Evolutionary conservation across 768 basidiomycete species (phyloP).

Genomic region (Clathrus columnatus): DNA sequence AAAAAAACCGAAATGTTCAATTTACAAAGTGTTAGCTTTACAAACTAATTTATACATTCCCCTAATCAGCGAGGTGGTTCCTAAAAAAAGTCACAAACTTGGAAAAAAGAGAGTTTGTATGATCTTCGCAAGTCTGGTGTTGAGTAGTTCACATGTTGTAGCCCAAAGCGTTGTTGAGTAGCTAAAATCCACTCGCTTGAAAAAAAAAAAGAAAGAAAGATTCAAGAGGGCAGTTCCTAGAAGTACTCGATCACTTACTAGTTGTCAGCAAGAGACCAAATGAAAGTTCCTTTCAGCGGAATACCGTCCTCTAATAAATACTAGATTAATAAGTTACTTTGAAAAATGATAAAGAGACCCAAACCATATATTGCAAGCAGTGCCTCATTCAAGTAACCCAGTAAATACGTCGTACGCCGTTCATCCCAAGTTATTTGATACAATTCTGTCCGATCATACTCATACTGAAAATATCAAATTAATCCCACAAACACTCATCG

Average conservation of each 20-base stretch:
- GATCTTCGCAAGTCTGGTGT: conserved; percentile 31
- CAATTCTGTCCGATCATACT: not conserved
- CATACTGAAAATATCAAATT: conserved; percentile 13
- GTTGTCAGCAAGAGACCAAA: conserved; percentile 24
- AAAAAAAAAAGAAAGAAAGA: no score
- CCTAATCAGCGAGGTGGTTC: conserved; percentile 1
- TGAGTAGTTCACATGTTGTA: conserved; percentile 43
- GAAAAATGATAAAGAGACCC: no score
- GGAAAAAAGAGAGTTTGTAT: conserved; percentile 33
- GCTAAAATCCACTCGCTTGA: conserved; percentile 13
- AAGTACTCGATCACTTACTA: not conserved
- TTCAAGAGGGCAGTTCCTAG: no score
- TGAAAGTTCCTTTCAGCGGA: conserved; percentile 37
- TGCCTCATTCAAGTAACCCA: conserved; percentile 43
- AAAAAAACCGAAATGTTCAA: no score
- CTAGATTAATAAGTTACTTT: no score
- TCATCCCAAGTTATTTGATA: conserved; percentile 1
- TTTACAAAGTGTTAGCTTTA: no score
- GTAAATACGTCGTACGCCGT: conserved; percentile 30
- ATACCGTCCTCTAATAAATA: conserved; percentile 31
- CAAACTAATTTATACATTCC: no score
- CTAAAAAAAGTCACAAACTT: not conserved
- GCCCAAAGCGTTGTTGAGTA: conserved; percentile 29
- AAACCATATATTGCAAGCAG: conserved; percentile 37
- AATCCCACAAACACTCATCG: conserved; percentile 38